Base-by-base conservation (phyloP, 2,329 filamentous ascomycete genomes). In the Sclerotinia trifoliorum region DNA sequence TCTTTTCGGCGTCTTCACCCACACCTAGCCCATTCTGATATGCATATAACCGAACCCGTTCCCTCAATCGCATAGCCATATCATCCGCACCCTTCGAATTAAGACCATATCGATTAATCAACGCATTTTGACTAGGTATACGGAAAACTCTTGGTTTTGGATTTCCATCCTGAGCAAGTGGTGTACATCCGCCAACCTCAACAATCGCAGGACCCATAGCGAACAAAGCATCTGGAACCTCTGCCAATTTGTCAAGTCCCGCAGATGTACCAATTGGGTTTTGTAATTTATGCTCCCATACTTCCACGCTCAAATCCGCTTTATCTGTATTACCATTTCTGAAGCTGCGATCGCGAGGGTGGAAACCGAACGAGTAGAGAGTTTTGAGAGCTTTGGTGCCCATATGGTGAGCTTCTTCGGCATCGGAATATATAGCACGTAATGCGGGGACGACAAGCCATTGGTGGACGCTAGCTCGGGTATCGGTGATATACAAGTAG, bases 181-280 rank as follows among this genome's bases (percentile, higher is more conserved):
- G 92, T 5, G 94, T 98, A 74, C 91, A 90, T 58, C 94, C 95
- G 70, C 95, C 95, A 2, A 99, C 90, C 78, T 99, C 95, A 42
- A 99, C 92, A 49, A 98, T 85, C 3, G 88, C 90, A 32, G 94
- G 89, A 44, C 95, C 95, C 3, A 97, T 82, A 10, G 89, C 92
- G 77, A 98, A 91, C 48, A 99, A 83, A 19, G 89, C 86, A 75
- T 94, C 91, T 1, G 94, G 91, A 66, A 98, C 89, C 71, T 97
- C 92, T 66, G 90, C 95, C 76, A 96, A 87, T 83, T 99, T 98
- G 82, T 98, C 95, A 55, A 99, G 88, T 13, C 95, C 95, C 6
- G 93, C 95, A n/a, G 93, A 96, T 71, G 96, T 97, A 68, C 91
- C 95, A 75, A 99, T 88, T 1, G 95, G 95, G 80, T 97, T 98